A percentile compares a stretch with the other conserved stretches of the same genome.
Conservation (phyloP, 805 yeast genomes). For the Ascoidea tarda region DNA sequence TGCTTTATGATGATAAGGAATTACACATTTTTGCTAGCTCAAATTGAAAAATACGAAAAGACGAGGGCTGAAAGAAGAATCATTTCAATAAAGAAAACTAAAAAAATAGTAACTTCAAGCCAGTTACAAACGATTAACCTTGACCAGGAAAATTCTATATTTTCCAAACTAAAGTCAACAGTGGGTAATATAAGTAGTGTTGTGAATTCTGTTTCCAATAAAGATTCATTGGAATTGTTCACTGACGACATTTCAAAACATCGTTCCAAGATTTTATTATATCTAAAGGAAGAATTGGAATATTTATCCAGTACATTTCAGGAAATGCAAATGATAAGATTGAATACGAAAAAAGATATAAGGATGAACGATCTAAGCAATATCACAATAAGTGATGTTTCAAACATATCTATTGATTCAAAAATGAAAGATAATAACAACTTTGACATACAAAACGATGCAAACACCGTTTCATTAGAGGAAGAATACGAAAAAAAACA, state of each 20-base stretch:
- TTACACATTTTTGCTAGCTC: neutral
- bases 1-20: neutral
- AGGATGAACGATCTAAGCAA: neutral
- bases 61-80: neutral
- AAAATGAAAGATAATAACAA: too few relatives aligned
- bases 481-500: neutral
- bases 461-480: constrained; percentile 1
- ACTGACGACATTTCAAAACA: neutral
- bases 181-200: neutral
- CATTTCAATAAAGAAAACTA: neutral
- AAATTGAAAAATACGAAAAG: neutral
- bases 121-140: neutral
- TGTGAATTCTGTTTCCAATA: neutral
- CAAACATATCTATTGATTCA: neutral
- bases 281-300: neutral
- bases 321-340: neutral
- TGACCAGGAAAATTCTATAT: neutral
- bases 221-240: neutral
- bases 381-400: neutral
- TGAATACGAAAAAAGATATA: neutral
- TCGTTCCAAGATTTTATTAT: neutral
- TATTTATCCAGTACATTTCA: neutral
- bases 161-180: neutral
- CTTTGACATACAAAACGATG: constrained; percentile 2
- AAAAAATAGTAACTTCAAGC: too few relatives aligned